phyloP scores from a whole-genome alignment of 2,329 filamentous ascomycete species.

The Clarireedia homoeocarpa region DNA sequence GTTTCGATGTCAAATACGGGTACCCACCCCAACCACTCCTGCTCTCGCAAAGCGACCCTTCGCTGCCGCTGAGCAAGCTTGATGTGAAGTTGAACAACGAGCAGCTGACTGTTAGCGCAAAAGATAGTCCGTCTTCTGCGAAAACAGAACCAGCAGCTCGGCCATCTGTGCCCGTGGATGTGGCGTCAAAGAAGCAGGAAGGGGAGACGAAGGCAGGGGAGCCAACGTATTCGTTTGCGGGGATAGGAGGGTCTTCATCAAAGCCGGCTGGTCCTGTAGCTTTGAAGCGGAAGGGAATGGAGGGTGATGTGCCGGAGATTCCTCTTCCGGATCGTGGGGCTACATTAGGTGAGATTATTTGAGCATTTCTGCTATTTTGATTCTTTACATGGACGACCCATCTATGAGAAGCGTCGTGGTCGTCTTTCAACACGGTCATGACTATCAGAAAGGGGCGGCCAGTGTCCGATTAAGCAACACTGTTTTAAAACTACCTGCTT shows the following conservation, averaged over 20 bases:
- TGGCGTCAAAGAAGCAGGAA: neutral
- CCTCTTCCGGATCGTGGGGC: slow-evolving; percentile 42
- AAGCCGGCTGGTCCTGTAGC: slow-evolving; percentile 16
- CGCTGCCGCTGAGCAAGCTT: slow-evolving; percentile 44
- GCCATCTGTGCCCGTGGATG: neutral
- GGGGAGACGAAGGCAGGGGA: neutral
- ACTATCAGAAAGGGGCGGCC: no score
- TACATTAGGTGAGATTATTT: slow-evolving; percentile 37
- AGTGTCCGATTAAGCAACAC: no score
- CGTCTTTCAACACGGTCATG: no score
- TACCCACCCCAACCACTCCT: slow-evolving; percentile 70
- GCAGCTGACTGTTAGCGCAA: slow-evolving; percentile 50
- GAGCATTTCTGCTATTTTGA: slow-evolving; percentile 29
- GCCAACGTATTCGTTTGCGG: slow-evolving; percentile 12
- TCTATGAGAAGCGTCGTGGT: no score
- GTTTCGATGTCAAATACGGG: slow-evolving; percentile 75
- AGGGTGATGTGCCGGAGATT: slow-evolving; percentile 30
- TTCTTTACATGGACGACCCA: neutral
- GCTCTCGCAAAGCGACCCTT: slow-evolving; percentile 39
- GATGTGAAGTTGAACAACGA: slow-evolving; percentile 59
- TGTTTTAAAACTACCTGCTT: no score
- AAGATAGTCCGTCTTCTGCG: neutral
- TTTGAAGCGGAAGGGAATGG: slow-evolving; percentile 24
- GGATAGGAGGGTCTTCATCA: slow-evolving; percentile 1
- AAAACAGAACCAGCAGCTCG: neutral